phyloP scores from a whole-genome alignment of 176 grass and related monocot species.

The Zea luxurians region DNA sequence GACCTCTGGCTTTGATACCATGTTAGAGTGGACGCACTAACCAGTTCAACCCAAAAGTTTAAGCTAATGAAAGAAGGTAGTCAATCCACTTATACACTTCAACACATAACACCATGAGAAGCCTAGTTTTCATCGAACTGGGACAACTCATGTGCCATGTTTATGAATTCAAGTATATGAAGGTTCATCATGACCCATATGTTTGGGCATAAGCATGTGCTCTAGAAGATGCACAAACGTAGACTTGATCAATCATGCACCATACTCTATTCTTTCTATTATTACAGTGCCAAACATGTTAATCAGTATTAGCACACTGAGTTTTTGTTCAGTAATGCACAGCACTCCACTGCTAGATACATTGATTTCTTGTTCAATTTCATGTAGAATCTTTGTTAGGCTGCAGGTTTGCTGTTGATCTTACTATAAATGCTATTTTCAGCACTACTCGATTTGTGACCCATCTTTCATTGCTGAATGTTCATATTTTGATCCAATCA shows the following conservation, averaged over 20 bases:
- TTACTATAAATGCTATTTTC: constrained; percentile 8
- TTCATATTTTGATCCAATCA: constrained; percentile 5
- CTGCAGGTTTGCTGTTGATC: background rate
- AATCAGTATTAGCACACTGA: constrained; percentile 19
- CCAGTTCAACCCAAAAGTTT: too few species aligned
- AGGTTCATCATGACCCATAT: background rate
- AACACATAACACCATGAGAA: constrained; percentile 2
- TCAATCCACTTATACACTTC: too few species aligned
- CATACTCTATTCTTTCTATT: background rate
- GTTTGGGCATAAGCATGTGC: constrained; percentile 5
- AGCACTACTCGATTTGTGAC: background rate
- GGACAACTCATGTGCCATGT: constrained; percentile 11
- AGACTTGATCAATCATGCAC: constrained; percentile 17
- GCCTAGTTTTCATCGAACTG: constrained; percentile 26
- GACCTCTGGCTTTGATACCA: too few species aligned
- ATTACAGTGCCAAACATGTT: constrained; percentile 8
- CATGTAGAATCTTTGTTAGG: background rate
- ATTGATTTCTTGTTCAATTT: constrained; percentile 15
- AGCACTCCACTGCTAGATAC: background rate
- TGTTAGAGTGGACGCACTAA: too few species aligned
- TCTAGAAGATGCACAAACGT: background rate
- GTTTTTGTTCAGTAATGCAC: background rate
- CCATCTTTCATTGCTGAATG: constrained; percentile 9
- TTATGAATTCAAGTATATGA: constrained; percentile 16
- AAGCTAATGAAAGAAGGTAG: too few species aligned